Evolutionary conservation across 73 alveolate genomes (phyloP), one percentile per base, ranked within the genome.

Genomic region (Tetrahymena malaccensis): DNA sequence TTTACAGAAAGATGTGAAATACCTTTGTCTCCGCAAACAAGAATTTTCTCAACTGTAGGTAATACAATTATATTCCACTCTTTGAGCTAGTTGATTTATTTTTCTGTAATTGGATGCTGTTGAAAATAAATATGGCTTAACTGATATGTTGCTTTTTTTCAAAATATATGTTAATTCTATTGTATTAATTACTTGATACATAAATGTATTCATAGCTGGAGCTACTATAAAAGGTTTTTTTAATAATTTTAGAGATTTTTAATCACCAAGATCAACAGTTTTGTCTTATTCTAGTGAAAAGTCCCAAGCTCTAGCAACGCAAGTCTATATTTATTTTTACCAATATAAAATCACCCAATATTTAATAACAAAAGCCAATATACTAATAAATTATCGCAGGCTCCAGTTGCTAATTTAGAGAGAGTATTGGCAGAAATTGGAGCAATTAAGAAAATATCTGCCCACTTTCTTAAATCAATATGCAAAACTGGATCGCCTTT

Each of bases 161-260:
- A 50, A 50, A 50, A 50, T 11, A 50, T 13, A 50, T 1, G 27
- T 2, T 2, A 50, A 50, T 15, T 15, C 0, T 2, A 50, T 19
- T 70, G 19, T 25, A 11, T 70, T 70, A 0, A 19, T 27, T 70
- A 70, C 94, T 27, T 94, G 97, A 93, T 38, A 98, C 99, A 98
- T 98, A 55, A 94, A 44, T 35, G 99, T 98, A 94, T 98, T 98
- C 99, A 98, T 98, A 13, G 99, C 99, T 35, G 99, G 99, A 33
- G 99, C 99, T 10, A 98, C 97, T 21, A 97, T 84, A 17, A 96
- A 43, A 1, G 98, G 98, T 96, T 97, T 97, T 33, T 43, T 85
- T 25, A 43, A 33, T 22, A 85, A 17, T 10, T 21, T 40, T 8
- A 31, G 38, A 21, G 17, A 25, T 8, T 25, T 85, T 40, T 85